Evolutionary conservation across 148 eudicot species (phyloP).

Genomic region (Camellia japonica): DNA sequence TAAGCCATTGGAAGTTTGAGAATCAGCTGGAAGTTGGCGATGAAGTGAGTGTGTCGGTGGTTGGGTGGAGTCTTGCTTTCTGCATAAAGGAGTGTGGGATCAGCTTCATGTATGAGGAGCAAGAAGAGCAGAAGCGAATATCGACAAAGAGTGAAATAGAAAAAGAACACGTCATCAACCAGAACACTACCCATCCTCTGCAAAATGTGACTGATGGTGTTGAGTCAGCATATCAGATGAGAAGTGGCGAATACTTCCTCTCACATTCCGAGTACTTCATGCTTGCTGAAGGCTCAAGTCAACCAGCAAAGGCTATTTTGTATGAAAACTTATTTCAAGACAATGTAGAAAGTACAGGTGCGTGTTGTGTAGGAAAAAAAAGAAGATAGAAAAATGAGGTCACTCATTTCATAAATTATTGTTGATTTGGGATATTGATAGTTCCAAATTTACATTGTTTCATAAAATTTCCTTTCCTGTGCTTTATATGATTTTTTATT

Average conservation of each 20-base stretch:
- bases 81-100: neutral
- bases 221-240: neutral
- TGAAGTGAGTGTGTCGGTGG: constrained; percentile 1
- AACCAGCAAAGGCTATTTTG: neutral
- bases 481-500: neutral
- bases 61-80: neutral
- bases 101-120: neutral
- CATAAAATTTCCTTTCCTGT: neutral
- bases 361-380: neutral
- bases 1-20: constrained; percentile 8
- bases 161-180: neutral
- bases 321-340: neutral
- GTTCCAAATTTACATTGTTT: no score
- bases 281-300: neutral
- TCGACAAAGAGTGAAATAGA: neutral
- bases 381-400: neutral
- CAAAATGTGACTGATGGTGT: neutral
- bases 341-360: constrained; percentile 5
- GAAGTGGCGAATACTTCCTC: constrained; percentile 3
- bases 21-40: constrained; percentile 17
- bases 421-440: neutral
- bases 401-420: neutral
- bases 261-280: neutral
- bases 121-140: constrained; percentile 7
- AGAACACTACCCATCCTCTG: neutral